phyloP scores from a whole-genome alignment of 2,329 filamentous ascomycete species.

The Fusarium nematophilum region DNA sequence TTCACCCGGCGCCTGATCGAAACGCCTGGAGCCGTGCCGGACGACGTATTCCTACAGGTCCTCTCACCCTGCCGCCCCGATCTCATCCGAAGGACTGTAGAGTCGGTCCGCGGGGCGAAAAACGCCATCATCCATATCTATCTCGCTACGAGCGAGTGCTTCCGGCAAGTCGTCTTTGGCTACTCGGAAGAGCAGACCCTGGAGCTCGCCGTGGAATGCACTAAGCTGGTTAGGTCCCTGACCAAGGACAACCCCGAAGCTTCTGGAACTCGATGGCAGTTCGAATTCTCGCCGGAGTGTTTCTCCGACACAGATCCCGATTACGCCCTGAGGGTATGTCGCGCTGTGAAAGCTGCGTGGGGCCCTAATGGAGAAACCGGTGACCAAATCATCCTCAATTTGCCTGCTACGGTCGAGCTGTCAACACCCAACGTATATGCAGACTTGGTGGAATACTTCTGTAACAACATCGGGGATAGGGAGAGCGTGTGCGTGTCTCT shows the following conservation, averaged over 20 bases:
- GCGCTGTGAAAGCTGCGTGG: constrained; percentile 96
- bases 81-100: constrained; percentile 88
- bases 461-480: constrained; percentile 82
- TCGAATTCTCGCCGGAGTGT: constrained; percentile 86
- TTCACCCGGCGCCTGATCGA: no score
- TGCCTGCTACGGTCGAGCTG: constrained; percentile 96
- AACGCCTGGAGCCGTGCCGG: no score
- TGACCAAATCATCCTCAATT: constrained; percentile 95
- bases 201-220: constrained; percentile 84
- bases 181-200: constrained; percentile 86
- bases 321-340: constrained; percentile 84
- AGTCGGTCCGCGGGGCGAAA: constrained; percentile 88
- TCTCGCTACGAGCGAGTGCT: constrained; percentile 95
- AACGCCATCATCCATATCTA: constrained; percentile 97
- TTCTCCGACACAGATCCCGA: constrained; percentile 93
- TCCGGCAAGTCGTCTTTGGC: constrained; percentile 89
- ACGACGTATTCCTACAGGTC: constrained; percentile 93
- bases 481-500: constrained; percentile 90
- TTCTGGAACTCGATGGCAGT: constrained; percentile 75
- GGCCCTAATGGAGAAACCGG: constrained; percentile 79
- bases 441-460: constrained; percentile 97
- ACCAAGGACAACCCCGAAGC: constrained; percentile 80
- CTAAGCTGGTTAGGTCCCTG: constrained; percentile 86
- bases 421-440: constrained; percentile 95
- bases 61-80: constrained; percentile 92